Percentiles rank a stretch among this genome's conserved stretches.
phyloP scores from a whole-genome alignment of 768 basidiomycete species.

The Xerocomellus amylosporus region DNA sequence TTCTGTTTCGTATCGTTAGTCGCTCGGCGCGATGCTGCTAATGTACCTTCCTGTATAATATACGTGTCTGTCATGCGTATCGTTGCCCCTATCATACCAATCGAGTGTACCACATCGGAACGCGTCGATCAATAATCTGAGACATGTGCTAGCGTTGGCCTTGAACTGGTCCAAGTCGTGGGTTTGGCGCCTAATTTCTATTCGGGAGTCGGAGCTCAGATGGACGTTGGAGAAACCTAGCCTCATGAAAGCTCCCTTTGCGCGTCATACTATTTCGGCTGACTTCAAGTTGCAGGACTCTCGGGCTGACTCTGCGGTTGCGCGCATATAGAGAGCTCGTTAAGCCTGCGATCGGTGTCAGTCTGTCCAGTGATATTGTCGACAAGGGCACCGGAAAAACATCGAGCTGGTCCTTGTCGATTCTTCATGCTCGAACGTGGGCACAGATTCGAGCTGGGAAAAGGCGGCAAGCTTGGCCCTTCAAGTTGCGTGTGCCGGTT shows the following conservation, averaged over 20 bases:
- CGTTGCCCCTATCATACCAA: not conserved
- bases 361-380: not conserved
- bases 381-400: not conserved
- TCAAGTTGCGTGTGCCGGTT: too few species aligned
- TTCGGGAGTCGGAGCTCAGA: too few species aligned
- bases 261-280: too few species aligned
- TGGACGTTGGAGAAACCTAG: too few species aligned
- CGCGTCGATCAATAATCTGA: not conserved
- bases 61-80: not conserved
- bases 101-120: too few species aligned
- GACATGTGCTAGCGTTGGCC: not conserved
- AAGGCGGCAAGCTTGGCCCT: slow-evolving; percentile 11
- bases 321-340: not conserved
- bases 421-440: not conserved
- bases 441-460: not conserved
- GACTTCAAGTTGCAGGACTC: not conserved
- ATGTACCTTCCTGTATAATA: slow-evolving; percentile 10
- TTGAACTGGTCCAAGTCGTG: not conserved
- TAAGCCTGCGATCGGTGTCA: too few species aligned
- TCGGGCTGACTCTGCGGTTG: not conserved
- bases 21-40: not conserved
- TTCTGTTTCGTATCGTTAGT: not conserved
- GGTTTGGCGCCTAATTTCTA: too few species aligned
- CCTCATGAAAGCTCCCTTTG: too few species aligned
- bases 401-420: not conserved